Evolutionary conservation across 2,329 filamentous ascomycete species (phyloP), one percentile per base, ranked within the genome.

Genomic region (Alternaria novae-zelandiae): DNA sequence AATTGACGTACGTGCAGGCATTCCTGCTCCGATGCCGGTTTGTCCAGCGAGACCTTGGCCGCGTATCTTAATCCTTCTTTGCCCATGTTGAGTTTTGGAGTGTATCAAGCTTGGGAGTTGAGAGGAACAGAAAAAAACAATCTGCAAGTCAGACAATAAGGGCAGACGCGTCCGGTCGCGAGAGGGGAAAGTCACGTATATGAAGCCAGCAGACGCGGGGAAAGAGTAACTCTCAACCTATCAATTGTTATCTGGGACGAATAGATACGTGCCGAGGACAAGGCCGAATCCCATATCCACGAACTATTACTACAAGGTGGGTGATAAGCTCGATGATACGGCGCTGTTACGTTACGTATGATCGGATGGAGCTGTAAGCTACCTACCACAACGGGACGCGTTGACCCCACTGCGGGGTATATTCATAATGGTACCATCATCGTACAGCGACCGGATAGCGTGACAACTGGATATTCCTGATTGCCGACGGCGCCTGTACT

Each of bases 21-120:
- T 3, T 86, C 80, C 75, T 95, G 91, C 66, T 93, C 87, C 36
- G 85, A 83, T 6, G 91, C 91, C 32, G 90, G 89, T 77, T 87
- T 92, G 61, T 92, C 86, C 26, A 94, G 82, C 74, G 90, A 89
- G 46, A 95, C 90, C 77, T 90, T 91, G 59, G 91, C 87, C 17
- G 89, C 90, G 36, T 89, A 92, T 60, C 92, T 88, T 69, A 95
- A 89, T 43, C 82, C 87, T 72, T 83, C 74, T 74, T 81, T 81
- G 51, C 82, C 81, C 84, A 87, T 87, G 30, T 43, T 65, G 47
- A 56, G 23, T 13, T 13, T 45, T 46, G 41, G 15, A n/a, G 7
- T 28, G 6, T 54, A 30, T 13, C 32, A 51, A n/a, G 13, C 6
- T 26, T 13, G 13, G 15, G 41, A 25, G 41, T 9, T 5, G n/a